phyloP scores from a whole-genome alignment of 1,139 yeast species.

The Tardiomyces depauwii region DNA sequence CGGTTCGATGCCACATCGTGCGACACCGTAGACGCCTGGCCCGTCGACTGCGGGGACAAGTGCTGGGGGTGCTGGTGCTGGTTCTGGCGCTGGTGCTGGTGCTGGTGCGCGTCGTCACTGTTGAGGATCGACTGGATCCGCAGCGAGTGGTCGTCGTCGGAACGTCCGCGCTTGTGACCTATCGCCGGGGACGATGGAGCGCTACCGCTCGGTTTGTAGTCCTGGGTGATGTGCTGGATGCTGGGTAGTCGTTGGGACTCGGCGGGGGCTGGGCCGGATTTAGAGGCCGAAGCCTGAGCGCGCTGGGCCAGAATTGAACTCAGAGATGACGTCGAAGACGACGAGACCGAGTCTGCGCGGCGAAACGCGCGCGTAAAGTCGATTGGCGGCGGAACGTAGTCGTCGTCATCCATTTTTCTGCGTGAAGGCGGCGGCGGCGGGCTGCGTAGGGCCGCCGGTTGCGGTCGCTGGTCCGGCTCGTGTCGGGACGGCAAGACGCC shows the following conservation, averaged over 20 bases:
- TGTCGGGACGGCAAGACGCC: too few relatives aligned
- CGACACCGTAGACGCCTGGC: neutral
- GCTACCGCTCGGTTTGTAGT: neutral
- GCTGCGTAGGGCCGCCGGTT: constrained; percentile 1
- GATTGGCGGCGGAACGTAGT: neutral
- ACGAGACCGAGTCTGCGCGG: neutral
- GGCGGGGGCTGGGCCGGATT: neutral
- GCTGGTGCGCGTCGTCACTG: neutral
- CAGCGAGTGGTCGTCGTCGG: neutral
- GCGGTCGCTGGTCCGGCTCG: neutral
- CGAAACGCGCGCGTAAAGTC: neutral
- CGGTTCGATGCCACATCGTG: neutral
- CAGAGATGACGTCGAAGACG: neutral
- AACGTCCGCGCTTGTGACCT: neutral
- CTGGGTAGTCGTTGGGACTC: neutral
- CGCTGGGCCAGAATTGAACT: neutral
- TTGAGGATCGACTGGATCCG: neutral
- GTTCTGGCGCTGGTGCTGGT: neutral
- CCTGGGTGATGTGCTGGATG: neutral
- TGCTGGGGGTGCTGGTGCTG: neutral
- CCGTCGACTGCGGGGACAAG: neutral
- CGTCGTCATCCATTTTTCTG: neutral
- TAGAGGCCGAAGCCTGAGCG: neutral
- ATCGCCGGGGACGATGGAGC: neutral
- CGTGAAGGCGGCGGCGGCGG: neutral